Evolutionary conservation across 495 filamentous ascomycete genomes (phyloP), one percentile per base, ranked within the genome.

Genomic region (Hamigera avellanea): DNA sequence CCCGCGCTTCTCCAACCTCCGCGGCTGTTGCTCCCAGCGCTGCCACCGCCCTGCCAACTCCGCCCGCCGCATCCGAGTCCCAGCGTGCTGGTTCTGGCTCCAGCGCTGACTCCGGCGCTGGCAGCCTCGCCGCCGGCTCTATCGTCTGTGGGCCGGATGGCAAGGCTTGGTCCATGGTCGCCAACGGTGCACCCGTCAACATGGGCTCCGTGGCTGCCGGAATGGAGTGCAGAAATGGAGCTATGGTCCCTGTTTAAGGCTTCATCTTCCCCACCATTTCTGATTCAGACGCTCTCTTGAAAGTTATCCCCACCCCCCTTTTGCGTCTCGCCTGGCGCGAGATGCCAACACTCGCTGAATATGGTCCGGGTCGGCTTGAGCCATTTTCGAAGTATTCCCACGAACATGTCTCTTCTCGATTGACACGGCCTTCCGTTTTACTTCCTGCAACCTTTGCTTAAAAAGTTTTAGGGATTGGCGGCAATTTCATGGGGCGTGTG

Each of bases 121-220:
- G 37, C 15, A n/a, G 35, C 6, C 63, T 59, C 39, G 29, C 19
- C 3, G 34, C 49, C 17, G 53, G 59, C 9, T 46, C 52, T 19
- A 51, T 68, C 17, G 39, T 66, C 16, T 69, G 66, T 43, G 44
- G 52, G 2, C 42, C 56, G 8, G 59, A 67, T 37, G 65, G 64
- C 14, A 41, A 12, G 5, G 37, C 39, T 28, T 67, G 56, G 53
- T 58, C 53, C 16, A 45, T 62, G 39, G 68, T 64, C 49, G 39
- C 34, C 33, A 35, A 62, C 35, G 51, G 52, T 3, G 33, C 19
- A 4, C 52, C 56, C 4, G 42, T 66, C 23, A 49, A 41, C 43
- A 68, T 68, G 61, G 62, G 62, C 16, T 29, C 44, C 8, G 63
- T 67, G 2, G 60, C 66, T 18, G 41, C 46, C 6, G 66, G 66